phyloP scores from a whole-genome alignment of 2,329 filamentous ascomycete species.

The Onygenales sp. region DNA sequence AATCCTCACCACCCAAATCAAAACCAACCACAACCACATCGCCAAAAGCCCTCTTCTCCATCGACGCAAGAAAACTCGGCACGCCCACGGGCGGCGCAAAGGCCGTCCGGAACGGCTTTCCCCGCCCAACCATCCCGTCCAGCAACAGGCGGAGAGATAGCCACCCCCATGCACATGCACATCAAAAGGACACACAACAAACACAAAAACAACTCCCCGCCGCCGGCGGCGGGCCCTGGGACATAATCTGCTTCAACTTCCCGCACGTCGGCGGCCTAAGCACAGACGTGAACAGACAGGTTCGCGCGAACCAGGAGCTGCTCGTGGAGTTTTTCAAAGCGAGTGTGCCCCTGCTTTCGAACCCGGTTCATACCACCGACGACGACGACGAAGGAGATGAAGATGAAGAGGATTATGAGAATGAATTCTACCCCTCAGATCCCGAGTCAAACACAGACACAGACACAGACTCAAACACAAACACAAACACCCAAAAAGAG shows the following conservation, averaged over 20 bases:
- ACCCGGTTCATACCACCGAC: constrained; percentile 13
- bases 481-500: constrained; percentile 6
- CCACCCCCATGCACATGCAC: no score
- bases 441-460: constrained; percentile 7
- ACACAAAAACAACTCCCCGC: constrained; percentile 2
- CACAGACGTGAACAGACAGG: constrained; percentile 90
- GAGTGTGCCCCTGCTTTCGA: constrained; percentile 31
- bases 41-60: constrained; percentile 30
- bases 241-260: constrained; percentile 90
- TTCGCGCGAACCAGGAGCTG: constrained; percentile 71
- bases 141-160: neutral
- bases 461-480: constrained; percentile 6
- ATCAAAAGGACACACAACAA: neutral
- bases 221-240: constrained; percentile 43
- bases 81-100: constrained; percentile 30
- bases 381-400: constrained; percentile 10
- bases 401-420: constrained; percentile 9
- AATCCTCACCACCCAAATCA: neutral
- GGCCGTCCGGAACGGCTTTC: constrained; percentile 32
- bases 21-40: constrained; percentile 1
- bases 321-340: constrained; percentile 40
- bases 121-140: constrained; percentile 10
- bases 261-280: constrained; percentile 88
- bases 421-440: constrained; percentile 3
- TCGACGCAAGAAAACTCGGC: constrained; percentile 36